Conservation (phyloP, 2,329 filamentous ascomycete species). For the Colletotrichum incanum region DNA sequence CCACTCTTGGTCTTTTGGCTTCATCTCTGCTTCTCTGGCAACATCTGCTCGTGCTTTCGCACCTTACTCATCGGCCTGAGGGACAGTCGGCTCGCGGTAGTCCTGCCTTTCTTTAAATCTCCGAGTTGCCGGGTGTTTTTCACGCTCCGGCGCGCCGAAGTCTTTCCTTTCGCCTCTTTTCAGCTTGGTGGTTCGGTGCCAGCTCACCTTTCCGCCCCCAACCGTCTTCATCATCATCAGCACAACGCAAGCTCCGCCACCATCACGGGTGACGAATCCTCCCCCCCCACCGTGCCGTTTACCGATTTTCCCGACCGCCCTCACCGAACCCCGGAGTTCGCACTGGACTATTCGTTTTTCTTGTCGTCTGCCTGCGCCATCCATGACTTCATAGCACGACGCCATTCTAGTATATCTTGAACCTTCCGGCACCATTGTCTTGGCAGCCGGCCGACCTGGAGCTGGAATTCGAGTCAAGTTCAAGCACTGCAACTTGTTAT, state of each 20-base stretch:
- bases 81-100: neutral
- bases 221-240: constrained; percentile 33
- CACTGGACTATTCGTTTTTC: constrained; percentile 1
- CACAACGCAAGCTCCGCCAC: constrained; percentile 38
- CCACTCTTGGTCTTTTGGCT: constrained; percentile 16
- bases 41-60: neutral
- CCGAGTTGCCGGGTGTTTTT: constrained; percentile 15
- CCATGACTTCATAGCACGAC: constrained; percentile 40
- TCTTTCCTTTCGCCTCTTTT: constrained; percentile 9
- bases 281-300: constrained; percentile 36
- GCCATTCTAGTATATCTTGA: constrained; percentile 22
- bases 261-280: constrained; percentile 41
- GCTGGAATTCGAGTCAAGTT: neutral
- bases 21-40: constrained; percentile 3
- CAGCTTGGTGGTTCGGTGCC: constrained; percentile 16
- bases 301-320: constrained; percentile 11
- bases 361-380: constrained; percentile 11
- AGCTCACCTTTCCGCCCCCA: constrained; percentile 24
- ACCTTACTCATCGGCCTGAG: constrained; percentile 29
- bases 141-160: neutral
- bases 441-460: constrained; percentile 15
- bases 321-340: constrained; percentile 8
- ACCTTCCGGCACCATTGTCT: constrained; percentile 15
- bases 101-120: neutral
- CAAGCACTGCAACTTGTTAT: neutral